A percentile compares a stretch with the other conserved stretches of the same genome.
Evolutionary conservation across 1,284 basidiomycete genomes (phyloP).

Genomic region (Stereum hirsutum): DNA sequence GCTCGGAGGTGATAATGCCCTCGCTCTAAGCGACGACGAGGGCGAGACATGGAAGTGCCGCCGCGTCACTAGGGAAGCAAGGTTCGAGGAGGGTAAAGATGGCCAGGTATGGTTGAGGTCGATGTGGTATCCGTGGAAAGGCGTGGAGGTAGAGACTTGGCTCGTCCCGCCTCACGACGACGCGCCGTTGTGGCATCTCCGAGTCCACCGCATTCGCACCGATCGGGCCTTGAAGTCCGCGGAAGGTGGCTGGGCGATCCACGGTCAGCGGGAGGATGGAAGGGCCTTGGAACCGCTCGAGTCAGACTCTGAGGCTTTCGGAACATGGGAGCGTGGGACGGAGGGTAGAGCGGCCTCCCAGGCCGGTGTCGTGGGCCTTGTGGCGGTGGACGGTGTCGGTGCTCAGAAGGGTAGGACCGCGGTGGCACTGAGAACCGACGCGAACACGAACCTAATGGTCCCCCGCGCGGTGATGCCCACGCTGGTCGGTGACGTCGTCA

Average conservation of each 20-base stretch:
- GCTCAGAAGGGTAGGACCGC: slow-evolving; percentile 23
- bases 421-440: slow-evolving; percentile 54
- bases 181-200: slow-evolving; percentile 59
- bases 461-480: slow-evolving; percentile 62
- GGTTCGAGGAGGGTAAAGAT: slow-evolving; percentile 35
- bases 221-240: slow-evolving; percentile 43
- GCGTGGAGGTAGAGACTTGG: slow-evolving; percentile 69
- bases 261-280: slow-evolving; percentile 58
- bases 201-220: slow-evolving; percentile 55
- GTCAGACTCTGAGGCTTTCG: slow-evolving; percentile 36
- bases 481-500: slow-evolving; percentile 39
- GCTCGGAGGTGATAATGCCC: slow-evolving; percentile 57
- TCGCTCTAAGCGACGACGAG: slow-evolving; percentile 58
- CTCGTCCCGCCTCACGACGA: slow-evolving; percentile 51
- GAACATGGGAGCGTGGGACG: slow-evolving; percentile 32
- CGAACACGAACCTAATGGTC: slow-evolving; percentile 67
- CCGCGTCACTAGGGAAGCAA: slow-evolving; percentile 51
- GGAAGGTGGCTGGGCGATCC: slow-evolving; percentile 66
- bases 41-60: slow-evolving; percentile 69
- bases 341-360: slow-evolving; percentile 46
- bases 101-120: slow-evolving; percentile 45
- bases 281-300: slow-evolving; percentile 41
- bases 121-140: slow-evolving; percentile 69
- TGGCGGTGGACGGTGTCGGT: slow-evolving; percentile 31
- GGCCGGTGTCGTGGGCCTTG: slow-evolving; percentile 57